Evolutionary conservation across 2,329 filamentous ascomycete species (phyloP).

Genomic region (Blastomyces gilchristii): DNA sequence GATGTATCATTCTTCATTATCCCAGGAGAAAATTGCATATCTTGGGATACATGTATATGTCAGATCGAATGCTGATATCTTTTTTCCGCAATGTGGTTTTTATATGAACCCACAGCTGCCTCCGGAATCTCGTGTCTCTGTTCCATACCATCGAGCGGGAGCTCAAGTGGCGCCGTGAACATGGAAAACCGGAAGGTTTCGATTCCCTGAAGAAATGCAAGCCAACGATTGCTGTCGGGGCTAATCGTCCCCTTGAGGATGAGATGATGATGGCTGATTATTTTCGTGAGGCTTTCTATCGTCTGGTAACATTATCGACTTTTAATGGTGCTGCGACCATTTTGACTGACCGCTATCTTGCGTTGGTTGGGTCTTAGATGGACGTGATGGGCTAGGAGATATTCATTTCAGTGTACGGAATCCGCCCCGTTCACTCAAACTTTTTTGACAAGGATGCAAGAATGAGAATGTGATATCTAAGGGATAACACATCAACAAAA

Average conservation of each 20-base stretch:
- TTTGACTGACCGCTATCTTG: neutral
- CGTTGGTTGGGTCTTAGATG: conserved; percentile 39
- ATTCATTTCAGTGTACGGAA: conserved; percentile 47
- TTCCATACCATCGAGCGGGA: conserved; percentile 91
- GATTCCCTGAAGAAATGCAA: conserved; percentile 60
- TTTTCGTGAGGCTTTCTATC: conserved; percentile 56
- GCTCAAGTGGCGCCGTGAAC: conserved; percentile 65
- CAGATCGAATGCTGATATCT: neutral
- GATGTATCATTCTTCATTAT: neutral
- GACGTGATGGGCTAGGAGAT: conserved; percentile 63
- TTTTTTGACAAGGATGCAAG: neutral
- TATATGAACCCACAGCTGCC: conserved; percentile 47
- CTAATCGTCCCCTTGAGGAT: conserved; percentile 75
- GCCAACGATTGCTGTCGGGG: conserved; percentile 77
- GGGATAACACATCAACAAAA: neutral
- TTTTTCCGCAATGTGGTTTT: neutral
- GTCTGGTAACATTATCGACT: neutral
- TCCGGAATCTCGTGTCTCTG: conserved; percentile 78
- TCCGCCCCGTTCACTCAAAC: neutral
- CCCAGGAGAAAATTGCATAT: neutral
- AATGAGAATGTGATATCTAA: neutral
- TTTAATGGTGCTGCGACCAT: neutral
- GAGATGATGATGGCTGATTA: conserved; percentile 71
- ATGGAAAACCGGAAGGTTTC: conserved; percentile 60
- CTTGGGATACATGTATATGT: conserved; percentile 4